phyloP scores from a whole-genome alignment of 371 early-diverging fungal genomes.

The Polyrhizophydium stewartii region DNA sequence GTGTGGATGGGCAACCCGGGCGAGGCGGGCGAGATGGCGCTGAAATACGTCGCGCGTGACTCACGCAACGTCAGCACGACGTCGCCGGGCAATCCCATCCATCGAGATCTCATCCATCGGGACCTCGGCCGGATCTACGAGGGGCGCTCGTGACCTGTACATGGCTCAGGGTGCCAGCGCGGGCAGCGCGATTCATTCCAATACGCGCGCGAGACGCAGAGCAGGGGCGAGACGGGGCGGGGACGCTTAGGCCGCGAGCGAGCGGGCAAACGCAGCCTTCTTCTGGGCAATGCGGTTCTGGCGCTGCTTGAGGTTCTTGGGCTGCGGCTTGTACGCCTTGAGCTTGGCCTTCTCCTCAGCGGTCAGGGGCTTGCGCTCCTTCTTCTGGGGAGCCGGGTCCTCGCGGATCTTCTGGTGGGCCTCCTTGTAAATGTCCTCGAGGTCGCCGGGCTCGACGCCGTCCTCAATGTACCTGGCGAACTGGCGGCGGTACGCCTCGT shows the following conservation, averaged over 20 bases:
- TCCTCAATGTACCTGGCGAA: constrained; percentile 94
- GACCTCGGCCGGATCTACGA: no score
- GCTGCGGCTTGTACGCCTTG: constrained; percentile 57
- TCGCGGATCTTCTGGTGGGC: constrained; percentile 95
- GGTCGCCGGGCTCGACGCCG: constrained; percentile 85
- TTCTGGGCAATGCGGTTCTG: constrained; percentile 85
- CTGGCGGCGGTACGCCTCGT: constrained; percentile 96
- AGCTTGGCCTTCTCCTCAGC: constrained; percentile 50
- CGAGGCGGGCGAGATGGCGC: no score
- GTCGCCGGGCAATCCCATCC: no score
- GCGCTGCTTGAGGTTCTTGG: constrained; percentile 88
- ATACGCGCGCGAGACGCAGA: no score
- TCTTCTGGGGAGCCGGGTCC: constrained; percentile 70
- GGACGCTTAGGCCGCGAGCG: constrained; percentile 12
- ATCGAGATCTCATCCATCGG: no score
- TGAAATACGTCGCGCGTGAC: no score
- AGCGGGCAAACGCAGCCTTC: constrained; percentile 69
- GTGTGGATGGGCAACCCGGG: no score
- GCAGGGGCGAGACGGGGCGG: no score
- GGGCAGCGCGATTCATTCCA: no score
- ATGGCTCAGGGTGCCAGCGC: no score
- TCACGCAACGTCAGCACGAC: no score
- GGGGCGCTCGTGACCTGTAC: no score
- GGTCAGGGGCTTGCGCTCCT: constrained; percentile 68
- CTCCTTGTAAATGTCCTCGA: constrained; percentile 94